These are phyloP conservation scores for Trichaptum fuscoviolaceum DNA, from an alignment of 768 basidiomycete species.

Conservation along the genomic window DNA sequence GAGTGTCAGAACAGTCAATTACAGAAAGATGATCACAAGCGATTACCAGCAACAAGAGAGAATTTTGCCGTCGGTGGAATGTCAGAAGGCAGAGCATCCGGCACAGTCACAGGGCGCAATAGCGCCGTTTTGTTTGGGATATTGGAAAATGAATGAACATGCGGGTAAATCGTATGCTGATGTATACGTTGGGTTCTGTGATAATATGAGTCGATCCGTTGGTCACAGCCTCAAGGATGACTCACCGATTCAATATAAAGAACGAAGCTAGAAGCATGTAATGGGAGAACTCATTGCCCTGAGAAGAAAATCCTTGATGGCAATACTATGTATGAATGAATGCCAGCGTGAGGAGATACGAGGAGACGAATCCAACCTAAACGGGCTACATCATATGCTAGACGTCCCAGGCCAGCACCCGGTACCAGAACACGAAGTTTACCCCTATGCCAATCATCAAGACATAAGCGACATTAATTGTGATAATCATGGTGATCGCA, in stretches of 20 bases:
- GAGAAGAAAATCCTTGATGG: slow-evolving; percentile 72
- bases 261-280: slow-evolving; percentile 91
- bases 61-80: slow-evolving; percentile 64
- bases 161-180: slow-evolving; percentile 79
- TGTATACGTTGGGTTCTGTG: slow-evolving; percentile 58
- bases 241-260: slow-evolving; percentile 79
- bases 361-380: slow-evolving; percentile 46
- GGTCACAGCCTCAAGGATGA: not conserved
- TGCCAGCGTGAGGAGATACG: slow-evolving; percentile 2
- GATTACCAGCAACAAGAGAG: slow-evolving; percentile 78
- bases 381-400: slow-evolving; percentile 84
- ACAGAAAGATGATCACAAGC: slow-evolving; percentile 3
- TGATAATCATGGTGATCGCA: not conserved
- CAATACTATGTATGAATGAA: slow-evolving; percentile 3
- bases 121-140: slow-evolving; percentile 52
- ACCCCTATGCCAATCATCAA: slow-evolving; percentile 28
- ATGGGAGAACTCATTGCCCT: slow-evolving; percentile 94
- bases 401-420: slow-evolving; percentile 81
- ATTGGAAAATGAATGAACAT: slow-evolving; percentile 91
- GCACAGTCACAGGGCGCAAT: slow-evolving; percentile 64
- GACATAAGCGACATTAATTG: not conserved
- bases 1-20: slow-evolving; percentile 7
- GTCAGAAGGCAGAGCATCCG: slow-evolving; percentile 77
- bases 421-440: slow-evolving; percentile 78
- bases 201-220: slow-evolving; percentile 1